phyloP scores from a whole-genome alignment of 192 early-diverging fungal genomes.

The Tieghemiomyces parasiticus region DNA sequence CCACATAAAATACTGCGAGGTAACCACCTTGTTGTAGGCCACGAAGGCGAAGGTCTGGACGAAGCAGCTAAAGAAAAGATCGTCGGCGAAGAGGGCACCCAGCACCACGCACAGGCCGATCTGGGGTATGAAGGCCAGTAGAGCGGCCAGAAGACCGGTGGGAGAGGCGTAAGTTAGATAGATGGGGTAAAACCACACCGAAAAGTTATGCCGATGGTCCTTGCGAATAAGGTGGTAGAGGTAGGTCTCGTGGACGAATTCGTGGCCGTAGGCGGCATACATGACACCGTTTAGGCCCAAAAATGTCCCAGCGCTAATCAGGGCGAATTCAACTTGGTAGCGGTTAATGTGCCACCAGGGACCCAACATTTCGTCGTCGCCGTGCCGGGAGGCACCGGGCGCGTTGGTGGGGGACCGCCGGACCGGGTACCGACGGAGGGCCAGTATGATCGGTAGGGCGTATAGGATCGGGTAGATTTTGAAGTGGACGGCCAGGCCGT shows the following conservation, averaged over 20 bases:
- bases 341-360: conserved; percentile 29
- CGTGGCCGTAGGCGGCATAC: conserved; percentile 60
- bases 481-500: conserved; percentile 88
- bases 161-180: conserved; percentile 56
- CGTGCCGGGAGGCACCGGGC: conserved; percentile 9
- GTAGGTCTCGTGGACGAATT: conserved; percentile 84
- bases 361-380: too few relatives aligned
- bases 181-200: conserved; percentile 89
- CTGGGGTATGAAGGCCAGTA: conserved; percentile 80
- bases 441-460: conserved; percentile 61
- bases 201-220: conserved; percentile 99
- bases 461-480: conserved; percentile 98
- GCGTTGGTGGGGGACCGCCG: not conserved
- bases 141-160: conserved; percentile 31
- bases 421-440: conserved; percentile 22
- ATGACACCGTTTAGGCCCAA: conserved; percentile 46
- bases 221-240: conserved; percentile 88
- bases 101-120: conserved; percentile 31
- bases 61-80: conserved; percentile 80
- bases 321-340: conserved; percentile 41
- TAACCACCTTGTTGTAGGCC: conserved; percentile 91
- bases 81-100: conserved; percentile 46
- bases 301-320: conserved; percentile 45
- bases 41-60: conserved; percentile 95
- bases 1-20: conserved; percentile 99